Evolutionary conservation across 2,329 filamentous ascomycete genomes (phyloP), one percentile per base, ranked within the genome.

Genomic region (Taxawa tesnikishii): DNA sequence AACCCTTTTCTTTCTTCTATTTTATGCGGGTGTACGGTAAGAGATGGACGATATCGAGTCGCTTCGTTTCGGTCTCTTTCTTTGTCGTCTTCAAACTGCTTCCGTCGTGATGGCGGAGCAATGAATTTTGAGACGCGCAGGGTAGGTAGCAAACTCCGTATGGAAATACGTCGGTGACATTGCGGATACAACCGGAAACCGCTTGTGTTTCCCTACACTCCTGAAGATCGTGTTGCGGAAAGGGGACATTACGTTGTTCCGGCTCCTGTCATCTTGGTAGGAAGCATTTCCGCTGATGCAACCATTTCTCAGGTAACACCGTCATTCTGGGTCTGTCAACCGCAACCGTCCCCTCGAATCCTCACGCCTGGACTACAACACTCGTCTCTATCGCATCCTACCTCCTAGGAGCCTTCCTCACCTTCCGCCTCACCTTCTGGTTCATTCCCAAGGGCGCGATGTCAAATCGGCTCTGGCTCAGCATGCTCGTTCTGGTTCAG

Each of bases 291-390:
- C 14, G 4, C 13, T 25, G 18, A 32, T 10, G 13, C 24, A 10
- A 12, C 31, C 27, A 31, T 15, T 12, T 7, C 12, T 10, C 55
- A 59, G 71, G 72, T 24, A 77, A 77, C 51, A 76, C 73, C 7
- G 67, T 77, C 43, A 75, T 76, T 53, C 60, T 77, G 24, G 71
- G 68, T 12, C 66, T 77, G 14, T 71, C 70, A 34, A 65, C 69
- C 9, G 64, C 70, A 3, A 52, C 54, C 17, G 67, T 72, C 28
- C 70, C 58, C 13, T 56, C 56, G 11, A 53, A 68, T 36, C 67
- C 67, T 3, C 58, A 58, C 33, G 69, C 65, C 33, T 73, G 65
- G 68, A 53, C 67, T 31, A 67, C 62, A 36, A 67, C 67, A 3
- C 55, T 68, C 13, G 54, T 62, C 38, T 74, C 71, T 32, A 68